Percentiles rank a stretch among this genome's conserved stretches.
Conservation (phyloP, 306 rosid genomes). For the Lablab purpureus region DNA sequence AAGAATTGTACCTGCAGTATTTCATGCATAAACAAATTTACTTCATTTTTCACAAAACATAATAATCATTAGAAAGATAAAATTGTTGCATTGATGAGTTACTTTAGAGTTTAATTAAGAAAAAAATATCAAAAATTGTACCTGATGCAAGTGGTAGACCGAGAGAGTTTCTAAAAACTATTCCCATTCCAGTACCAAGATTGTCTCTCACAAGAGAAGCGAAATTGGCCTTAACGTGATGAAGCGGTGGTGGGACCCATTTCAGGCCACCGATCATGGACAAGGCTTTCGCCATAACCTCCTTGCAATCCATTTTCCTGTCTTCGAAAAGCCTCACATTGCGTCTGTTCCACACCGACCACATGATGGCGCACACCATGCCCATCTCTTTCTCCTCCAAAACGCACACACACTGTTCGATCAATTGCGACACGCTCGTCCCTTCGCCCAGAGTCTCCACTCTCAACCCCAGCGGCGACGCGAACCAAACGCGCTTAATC, state of each 20-base stretch:
- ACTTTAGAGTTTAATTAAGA: too few relatives aligned
- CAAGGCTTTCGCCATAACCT: neutral
- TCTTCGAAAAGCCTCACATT: neutral
- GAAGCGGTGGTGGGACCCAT: neutral
- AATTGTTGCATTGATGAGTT: too few relatives aligned
- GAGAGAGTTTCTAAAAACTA: neutral
- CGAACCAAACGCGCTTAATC: neutral
- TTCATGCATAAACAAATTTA: neutral
- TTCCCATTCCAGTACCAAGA: neutral
- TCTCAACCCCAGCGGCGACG: neutral
- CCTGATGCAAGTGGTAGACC: neutral
- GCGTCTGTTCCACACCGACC: neutral
- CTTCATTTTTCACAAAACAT: too few relatives aligned
- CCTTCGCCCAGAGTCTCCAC: neutral
- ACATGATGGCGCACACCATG: neutral
- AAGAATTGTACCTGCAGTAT: neutral
- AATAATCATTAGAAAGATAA: too few relatives aligned
- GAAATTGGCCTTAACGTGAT: neutral
- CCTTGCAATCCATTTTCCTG: neutral
- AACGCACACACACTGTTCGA: neutral
- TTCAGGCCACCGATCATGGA: neutral
- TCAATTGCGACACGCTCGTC: neutral
- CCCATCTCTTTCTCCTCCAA: neutral
- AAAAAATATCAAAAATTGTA: neutral
- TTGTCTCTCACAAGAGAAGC: neutral